phyloP scores from a whole-genome alignment of 495 filamentous ascomycete genomes.

The Penicillium samsonianum region DNA sequence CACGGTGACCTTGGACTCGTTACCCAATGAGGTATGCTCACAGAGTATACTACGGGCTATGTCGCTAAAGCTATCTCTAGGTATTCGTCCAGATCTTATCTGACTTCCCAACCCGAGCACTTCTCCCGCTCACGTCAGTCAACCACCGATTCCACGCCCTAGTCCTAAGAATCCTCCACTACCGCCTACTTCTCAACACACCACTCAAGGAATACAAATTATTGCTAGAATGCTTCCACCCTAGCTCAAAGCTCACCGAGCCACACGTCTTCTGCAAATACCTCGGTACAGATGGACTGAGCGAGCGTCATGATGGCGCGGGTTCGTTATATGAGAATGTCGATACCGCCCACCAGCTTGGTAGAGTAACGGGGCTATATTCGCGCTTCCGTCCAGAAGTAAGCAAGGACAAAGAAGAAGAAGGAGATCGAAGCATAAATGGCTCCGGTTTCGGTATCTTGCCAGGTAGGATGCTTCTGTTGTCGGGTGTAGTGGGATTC shows the following conservation, averaged over 20 bases:
- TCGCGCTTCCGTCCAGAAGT: conserved; percentile 63
- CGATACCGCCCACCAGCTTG: conserved; percentile 31
- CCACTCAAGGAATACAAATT: conserved; percentile 60
- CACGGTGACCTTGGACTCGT: conserved; percentile 36
- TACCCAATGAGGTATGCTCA: conserved; percentile 54
- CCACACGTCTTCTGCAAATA: conserved; percentile 70
- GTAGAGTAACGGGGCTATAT: conserved; percentile 47
- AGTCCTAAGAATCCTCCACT: conserved; percentile 66
- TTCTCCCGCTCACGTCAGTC: conserved; percentile 62
- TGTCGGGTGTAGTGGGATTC: conserved; percentile 28
- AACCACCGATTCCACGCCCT: conserved; percentile 68
- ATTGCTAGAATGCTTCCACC: conserved; percentile 77
- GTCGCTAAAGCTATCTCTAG: conserved; percentile 37
- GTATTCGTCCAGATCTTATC: conserved; percentile 67
- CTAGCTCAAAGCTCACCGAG: conserved; percentile 64
- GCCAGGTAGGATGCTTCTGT: conserved; percentile 21
- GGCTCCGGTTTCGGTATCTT: conserved; percentile 16
- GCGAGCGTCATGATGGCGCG: conserved; percentile 39
- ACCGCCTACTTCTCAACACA: conserved; percentile 60
- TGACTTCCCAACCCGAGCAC: conserved; percentile 55
- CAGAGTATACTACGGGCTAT: neutral
- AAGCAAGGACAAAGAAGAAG: conserved; percentile 37
- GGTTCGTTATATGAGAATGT: conserved; percentile 44
- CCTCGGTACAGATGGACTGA: conserved; percentile 57
- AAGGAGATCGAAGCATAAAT: conserved; percentile 17